Evolutionary conservation across 805 yeast genomes (phyloP), one percentile per base, ranked within the genome.

Genomic region (Starmerella bacillaris): DNA sequence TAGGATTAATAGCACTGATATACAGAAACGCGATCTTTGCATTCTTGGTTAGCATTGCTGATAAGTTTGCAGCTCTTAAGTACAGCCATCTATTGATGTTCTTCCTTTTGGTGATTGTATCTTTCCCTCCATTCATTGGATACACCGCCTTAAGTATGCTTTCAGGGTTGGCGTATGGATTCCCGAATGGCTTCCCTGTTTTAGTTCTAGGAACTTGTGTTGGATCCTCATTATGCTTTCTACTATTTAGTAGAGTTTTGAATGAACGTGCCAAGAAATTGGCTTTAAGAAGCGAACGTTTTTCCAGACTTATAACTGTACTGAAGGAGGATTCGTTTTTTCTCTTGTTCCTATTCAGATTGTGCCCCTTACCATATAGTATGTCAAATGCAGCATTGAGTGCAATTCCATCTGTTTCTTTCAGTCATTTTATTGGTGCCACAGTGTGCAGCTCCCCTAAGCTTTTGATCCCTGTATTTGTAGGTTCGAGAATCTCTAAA

Each of bases 291-390:
- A 78, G 77, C 51, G 68, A 68, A 37, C 71, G 68, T 40, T 70
- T 89, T 43, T 67, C 73, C 43, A 80, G 92, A 1, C 67, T 89
- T 42, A 66, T 79, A 1, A 71, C 74, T 36, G 77, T 80, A 4
- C 54, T 86, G 39, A 92, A 80, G 38, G 68, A 70, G 37, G 74
- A 76, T 44, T 68, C 72, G 38, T 65, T 83, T 38, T 53, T 72
- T 43, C 56, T 89, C 18, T 55, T 86, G 35, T 68, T 77, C 35
- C 60, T 86, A 50, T 65, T 86, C 20, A 63, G 95, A 37, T 55
- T 86, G 38, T 82, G 94, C 46, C 98, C 98, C 1, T 66, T 86
- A 48, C 96, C 96, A 0, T 89, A 83, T 52, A 82, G 94, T 2
- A 59, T 86, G 21, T 75, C 89, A 0, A 86, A 86, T 49, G 95